These are phyloP conservation scores for Leccinum variicolor DNA, from an alignment of 768 basidiomycete genomes.

Conservation along the genomic window DNA sequence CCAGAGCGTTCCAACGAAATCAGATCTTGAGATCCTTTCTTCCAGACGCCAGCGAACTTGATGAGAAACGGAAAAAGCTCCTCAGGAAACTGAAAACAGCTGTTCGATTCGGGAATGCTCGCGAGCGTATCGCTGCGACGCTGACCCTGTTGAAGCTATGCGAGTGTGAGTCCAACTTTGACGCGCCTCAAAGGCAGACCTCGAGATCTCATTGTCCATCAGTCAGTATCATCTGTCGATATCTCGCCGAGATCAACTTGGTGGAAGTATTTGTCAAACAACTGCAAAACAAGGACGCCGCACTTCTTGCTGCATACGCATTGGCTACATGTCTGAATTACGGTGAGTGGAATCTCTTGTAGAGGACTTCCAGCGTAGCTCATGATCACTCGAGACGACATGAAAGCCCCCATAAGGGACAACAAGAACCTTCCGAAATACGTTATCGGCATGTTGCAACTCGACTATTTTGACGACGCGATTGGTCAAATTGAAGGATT, in stretches of 20 bases:
- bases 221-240: conserved; percentile 8
- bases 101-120: background rate
- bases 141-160: conserved; percentile 23
- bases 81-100: conserved; percentile 10
- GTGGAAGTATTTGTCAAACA: conserved; percentile 14
- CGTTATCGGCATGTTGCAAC: conserved; percentile 21
- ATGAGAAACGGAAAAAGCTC: conserved; percentile 1
- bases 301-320: conserved; percentile 24
- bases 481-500: conserved; percentile 23
- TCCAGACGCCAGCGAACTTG: conserved; percentile 7
- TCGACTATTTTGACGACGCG: conserved; percentile 25
- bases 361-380: background rate
- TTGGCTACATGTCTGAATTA: conserved; percentile 15
- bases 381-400: conserved; percentile 7
- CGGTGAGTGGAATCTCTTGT: conserved; percentile 2
- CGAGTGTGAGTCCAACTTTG: conserved; percentile 10
- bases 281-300: conserved; percentile 11
- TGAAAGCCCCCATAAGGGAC: conserved; percentile 9
- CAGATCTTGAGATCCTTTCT: background rate
- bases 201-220: background rate
- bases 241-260: conserved; percentile 7
- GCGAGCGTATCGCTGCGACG: conserved; percentile 23
- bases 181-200: background rate
- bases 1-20: background rate
- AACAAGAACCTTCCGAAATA: conserved; percentile 10